Conservation (phyloP, 1,284 basidiomycete species). For the Earliella scabrosa region DNA sequence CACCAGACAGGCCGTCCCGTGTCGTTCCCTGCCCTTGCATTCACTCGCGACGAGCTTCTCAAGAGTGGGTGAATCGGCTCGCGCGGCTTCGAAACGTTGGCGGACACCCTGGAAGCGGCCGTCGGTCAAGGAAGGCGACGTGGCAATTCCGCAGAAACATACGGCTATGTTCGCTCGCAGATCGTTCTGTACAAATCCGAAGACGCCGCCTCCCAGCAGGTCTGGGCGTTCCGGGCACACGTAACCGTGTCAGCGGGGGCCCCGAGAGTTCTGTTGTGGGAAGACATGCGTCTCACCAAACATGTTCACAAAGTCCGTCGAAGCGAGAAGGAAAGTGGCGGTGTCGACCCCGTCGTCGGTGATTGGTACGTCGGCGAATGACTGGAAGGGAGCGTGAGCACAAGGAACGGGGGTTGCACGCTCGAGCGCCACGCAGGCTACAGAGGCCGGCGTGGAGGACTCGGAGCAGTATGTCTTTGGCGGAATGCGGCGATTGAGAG, state of each 20-base stretch:
- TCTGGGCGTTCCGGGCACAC: slow-evolving; percentile 50
- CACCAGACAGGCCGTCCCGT: slow-evolving; percentile 68
- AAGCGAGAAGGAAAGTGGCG: slow-evolving; percentile 82
- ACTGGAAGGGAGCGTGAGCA: slow-evolving; percentile 49
- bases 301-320: slow-evolving; percentile 88
- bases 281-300: slow-evolving; percentile 65
- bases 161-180: slow-evolving; percentile 89
- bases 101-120: slow-evolving; percentile 73
- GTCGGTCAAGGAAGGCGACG: slow-evolving; percentile 5
- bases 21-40: slow-evolving; percentile 48
- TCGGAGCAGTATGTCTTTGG: slow-evolving; percentile 9
- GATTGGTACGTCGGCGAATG: slow-evolving; percentile 85
- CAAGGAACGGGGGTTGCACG: background rate
- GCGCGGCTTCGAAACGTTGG: slow-evolving; percentile 60
- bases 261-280: background rate
- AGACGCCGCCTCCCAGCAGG: slow-evolving; percentile 86
- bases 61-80: slow-evolving; percentile 70
- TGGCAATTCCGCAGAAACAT: slow-evolving; percentile 29
- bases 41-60: slow-evolving; percentile 80
- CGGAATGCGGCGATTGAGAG: slow-evolving; percentile 20
- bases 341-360: slow-evolving; percentile 85
- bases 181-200: slow-evolving; percentile 90
- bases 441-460: slow-evolving; percentile 19
- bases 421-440: slow-evolving; percentile 17
- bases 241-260: slow-evolving; percentile 2